Conservation (phyloP, 192 early-diverging fungal species). For the Fimicolochytrium jonesii region DNA sequence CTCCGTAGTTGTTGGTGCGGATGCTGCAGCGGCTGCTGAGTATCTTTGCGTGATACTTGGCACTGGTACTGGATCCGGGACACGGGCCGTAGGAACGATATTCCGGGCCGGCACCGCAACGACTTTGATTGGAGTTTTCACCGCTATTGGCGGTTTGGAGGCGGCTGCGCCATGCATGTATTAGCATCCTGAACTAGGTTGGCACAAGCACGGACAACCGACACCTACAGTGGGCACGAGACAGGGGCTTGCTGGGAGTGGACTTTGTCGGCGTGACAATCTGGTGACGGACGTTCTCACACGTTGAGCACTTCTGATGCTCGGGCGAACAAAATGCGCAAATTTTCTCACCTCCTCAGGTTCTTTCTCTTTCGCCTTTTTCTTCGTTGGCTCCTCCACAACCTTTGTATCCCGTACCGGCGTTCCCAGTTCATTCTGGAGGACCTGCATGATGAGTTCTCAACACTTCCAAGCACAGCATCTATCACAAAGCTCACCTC, state of each 20-base stretch:
- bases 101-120: background rate
- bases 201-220: no score
- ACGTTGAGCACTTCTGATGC: background rate
- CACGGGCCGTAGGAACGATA: background rate
- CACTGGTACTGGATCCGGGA: slow-evolving; percentile 14
- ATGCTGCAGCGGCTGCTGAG: slow-evolving; percentile 34
- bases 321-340: background rate
- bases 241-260: no score
- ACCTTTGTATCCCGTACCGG: slow-evolving; percentile 10
- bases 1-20: slow-evolving; percentile 5
- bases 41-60: slow-evolving; percentile 27
- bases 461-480: no score
- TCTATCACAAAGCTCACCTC: slow-evolving; percentile 13
- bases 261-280: slow-evolving; percentile 12
- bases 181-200: no score
- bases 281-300: background rate
- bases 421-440: no score
- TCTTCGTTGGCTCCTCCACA: background rate
- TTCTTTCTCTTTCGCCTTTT: no score
- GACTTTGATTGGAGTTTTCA: slow-evolving; percentile 32
- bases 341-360: no score
- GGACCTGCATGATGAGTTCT: no score
- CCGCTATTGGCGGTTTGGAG: background rate
- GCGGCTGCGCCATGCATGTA: background rate
- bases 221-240: no score